A percentile compares a stretch with the other conserved stretches of the same genome.
Conservation (phyloP, 257 asterid genomes). For the Solanum okadae region DNA sequence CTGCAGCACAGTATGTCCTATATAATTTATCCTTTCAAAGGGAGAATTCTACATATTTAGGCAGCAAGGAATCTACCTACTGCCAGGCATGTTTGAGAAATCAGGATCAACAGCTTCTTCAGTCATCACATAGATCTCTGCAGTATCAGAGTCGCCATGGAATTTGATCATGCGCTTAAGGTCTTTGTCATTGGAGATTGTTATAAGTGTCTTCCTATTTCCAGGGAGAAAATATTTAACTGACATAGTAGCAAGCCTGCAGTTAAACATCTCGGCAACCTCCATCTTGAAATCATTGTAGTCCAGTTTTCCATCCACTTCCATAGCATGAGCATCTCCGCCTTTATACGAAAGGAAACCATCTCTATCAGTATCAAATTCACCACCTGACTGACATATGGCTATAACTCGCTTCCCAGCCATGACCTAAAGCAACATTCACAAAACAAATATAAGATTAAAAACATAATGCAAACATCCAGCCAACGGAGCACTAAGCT, state of each 20-base stretch:
- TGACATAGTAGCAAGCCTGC: conserved; percentile 41
- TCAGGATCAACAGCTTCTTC: conserved; percentile 73
- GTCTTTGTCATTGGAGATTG: conserved; percentile 92
- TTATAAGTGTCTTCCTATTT: conserved; percentile 85
- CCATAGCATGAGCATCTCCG: conserved; percentile 99
- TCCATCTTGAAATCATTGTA: conserved; percentile 66
- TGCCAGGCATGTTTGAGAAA: conserved; percentile 78
- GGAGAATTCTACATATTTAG: conserved; percentile 7
- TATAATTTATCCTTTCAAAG: conserved; percentile 17
- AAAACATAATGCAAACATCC: not conserved
- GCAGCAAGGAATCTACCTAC: conserved; percentile 60
- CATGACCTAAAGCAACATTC: conserved; percentile 40
- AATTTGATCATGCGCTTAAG: conserved; percentile 79
- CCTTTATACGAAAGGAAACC: conserved; percentile 74
- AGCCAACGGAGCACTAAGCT: not conserved
- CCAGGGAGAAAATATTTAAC: conserved; percentile 87
- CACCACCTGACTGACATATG: conserved; percentile 96
- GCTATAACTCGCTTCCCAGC: conserved; percentile 67
- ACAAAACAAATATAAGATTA: conserved; percentile 5
- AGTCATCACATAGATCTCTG: conserved; percentile 64
- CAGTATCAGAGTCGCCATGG: conserved; percentile 55
- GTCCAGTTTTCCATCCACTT: conserved; percentile 68
- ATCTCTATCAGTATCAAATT: conserved; percentile 65
- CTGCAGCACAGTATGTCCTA: conserved; percentile 40
- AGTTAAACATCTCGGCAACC: conserved; percentile 87